These are phyloP conservation scores for Taphrina pruni DNA, from an alignment of 1,139 yeast genomes.

Conservation along the genomic window DNA sequence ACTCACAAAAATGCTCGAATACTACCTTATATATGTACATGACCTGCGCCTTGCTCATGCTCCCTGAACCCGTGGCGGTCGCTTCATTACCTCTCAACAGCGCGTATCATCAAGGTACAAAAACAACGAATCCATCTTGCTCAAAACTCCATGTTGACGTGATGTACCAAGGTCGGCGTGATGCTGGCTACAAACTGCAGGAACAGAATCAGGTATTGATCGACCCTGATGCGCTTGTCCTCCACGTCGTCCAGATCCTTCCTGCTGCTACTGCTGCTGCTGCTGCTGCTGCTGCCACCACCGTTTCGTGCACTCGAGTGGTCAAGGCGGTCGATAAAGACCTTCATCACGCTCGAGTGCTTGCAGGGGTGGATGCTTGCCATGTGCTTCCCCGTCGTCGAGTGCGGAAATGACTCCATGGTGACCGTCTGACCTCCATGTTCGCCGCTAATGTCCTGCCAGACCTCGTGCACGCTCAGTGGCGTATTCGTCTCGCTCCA, in stretches of 20 bases:
- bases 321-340: slow-evolving; percentile 72
- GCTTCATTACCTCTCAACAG: too few relatives aligned
- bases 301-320: neutral
- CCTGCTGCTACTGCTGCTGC: neutral
- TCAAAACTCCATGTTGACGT: slow-evolving; percentile 49
- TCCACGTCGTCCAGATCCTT: neutral
- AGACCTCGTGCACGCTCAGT: slow-evolving; percentile 84
- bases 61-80: too few relatives aligned
- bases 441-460: slow-evolving; percentile 89
- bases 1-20: too few relatives aligned
- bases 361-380: slow-evolving; percentile 96
- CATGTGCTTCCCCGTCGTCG: slow-evolving; percentile 74
- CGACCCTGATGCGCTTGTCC: slow-evolving; percentile 69
- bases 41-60: too few relatives aligned
- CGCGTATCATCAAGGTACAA: too few relatives aligned
- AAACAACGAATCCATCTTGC: too few relatives aligned
- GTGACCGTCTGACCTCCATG: slow-evolving; percentile 96
- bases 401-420: slow-evolving; percentile 82
- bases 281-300: too few relatives aligned
- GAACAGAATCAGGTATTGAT: slow-evolving; percentile 85
- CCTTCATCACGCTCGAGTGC: slow-evolving; percentile 93
- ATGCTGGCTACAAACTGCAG: slow-evolving; percentile 94
- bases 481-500: slow-evolving; percentile 85
- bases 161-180: slow-evolving; percentile 96
- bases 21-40: too few relatives aligned